phyloP scores from a whole-genome alignment of 495 filamentous ascomycete genomes.

The Aspergillus hancockii region DNA sequence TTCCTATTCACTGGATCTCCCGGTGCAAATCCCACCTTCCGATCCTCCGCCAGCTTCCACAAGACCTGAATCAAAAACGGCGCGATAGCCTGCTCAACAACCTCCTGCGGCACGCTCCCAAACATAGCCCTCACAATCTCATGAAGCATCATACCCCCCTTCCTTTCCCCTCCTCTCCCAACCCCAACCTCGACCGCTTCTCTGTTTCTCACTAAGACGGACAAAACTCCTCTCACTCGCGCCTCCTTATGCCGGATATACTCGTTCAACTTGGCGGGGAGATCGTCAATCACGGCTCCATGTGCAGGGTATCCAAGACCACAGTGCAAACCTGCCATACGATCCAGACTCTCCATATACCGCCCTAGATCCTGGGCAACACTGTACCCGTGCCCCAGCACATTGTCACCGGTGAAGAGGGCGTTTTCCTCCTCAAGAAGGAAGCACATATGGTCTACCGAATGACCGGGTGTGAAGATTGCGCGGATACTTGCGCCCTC shows the following conservation, averaged over 20 bases:
- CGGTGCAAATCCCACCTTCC: conserved; percentile 48
- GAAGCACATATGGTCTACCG: conserved; percentile 49
- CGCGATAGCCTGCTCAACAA: conserved; percentile 35
- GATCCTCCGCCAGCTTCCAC: conserved; percentile 50
- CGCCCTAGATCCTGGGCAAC: conserved; percentile 4
- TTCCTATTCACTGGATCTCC: conserved; percentile 33
- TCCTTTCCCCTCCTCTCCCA: no score
- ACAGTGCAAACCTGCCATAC: neutral
- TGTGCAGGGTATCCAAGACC: conserved; percentile 10
- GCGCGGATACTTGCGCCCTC: conserved; percentile 45
- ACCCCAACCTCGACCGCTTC: no score
- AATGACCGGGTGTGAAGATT: conserved; percentile 42
- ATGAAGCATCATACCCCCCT: conserved; percentile 34
- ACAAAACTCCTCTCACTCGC: neutral
- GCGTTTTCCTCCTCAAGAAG: conserved; percentile 61
- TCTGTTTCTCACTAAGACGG: no score
- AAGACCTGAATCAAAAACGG: conserved; percentile 51
- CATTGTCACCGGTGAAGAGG: conserved; percentile 81
- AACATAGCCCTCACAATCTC: conserved; percentile 42
- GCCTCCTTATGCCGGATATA: neutral
- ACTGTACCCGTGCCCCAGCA: conserved; percentile 43
- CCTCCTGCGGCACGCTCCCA: conserved; percentile 33
- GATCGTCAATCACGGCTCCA: conserved; percentile 8
- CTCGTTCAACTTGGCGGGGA: neutral
- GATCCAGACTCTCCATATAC: conserved; percentile 9